Base-by-base conservation (phyloP, 768 basidiomycete species). In the Phallus indusiatus region DNA sequence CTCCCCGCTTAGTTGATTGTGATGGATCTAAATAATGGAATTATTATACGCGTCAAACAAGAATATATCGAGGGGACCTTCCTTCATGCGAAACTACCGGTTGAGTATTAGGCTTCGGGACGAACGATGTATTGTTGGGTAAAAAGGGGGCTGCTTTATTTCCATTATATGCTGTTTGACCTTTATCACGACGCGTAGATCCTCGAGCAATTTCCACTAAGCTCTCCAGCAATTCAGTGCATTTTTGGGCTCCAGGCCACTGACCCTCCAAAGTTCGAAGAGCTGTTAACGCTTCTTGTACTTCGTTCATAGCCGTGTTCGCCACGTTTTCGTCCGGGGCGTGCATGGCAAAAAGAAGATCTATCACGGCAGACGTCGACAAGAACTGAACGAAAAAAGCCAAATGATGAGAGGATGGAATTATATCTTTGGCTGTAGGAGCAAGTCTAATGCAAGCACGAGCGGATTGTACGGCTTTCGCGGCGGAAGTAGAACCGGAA, bases 311-410 rank as follows among this genome's bases (percentile, higher is more conserved):
- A 12, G 90, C 90, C 12, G 82, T 77, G 28, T 76, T 69, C n/a
- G 84, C 81, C 47, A 82, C 81, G 47, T 79, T 77, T 11, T 78
- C 67, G 56, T 92, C 90, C 1, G 82, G 67, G 5, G 84, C 81
- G 69, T 91, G 90, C 88, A 93, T 92, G 35, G 90, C 86, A 68
- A 85, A 91, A 7, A 94, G 75, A 55, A 92, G 72, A 58, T 90
- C 83, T 67, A 94, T 89, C 60, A 90, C 89, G 1, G 88, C 87
- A 37, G 87, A 92, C 66, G 89, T 91, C 75, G 92, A 92, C 21
- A 93, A 76, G 64, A 89, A 88, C 65, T 94, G 91, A 47, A 92
- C 89, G 77, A 88, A 91, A 72, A 91, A 90, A 4, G 90, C 88
- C 48, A 92, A 78, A 68, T 91, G 88, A 64, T 91, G 90, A 14